A percentile compares a stretch with the other conserved stretches of the same genome.
Conservation (phyloP, 805 yeast genomes). For the Saccharomycopsis capsularis region DNA sequence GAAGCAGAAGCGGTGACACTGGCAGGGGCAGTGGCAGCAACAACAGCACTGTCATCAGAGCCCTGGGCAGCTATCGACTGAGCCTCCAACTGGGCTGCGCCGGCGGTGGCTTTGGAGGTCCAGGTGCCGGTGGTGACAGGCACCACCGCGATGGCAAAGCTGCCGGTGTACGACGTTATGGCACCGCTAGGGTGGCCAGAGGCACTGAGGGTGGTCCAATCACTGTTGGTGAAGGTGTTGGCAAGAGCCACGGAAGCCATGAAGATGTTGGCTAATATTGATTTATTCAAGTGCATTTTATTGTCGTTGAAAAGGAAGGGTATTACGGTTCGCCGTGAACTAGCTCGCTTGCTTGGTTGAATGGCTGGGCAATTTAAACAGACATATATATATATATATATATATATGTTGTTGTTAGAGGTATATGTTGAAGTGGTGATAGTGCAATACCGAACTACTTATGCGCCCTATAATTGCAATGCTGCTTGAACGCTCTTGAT, state of each 20-base stretch:
- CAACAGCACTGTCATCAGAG: neutral
- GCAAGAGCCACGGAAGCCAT: slow-evolving; percentile 11
- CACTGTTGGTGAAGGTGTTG: slow-evolving; percentile 2
- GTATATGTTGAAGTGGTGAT: too few relatives aligned
- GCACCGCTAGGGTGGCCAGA: slow-evolving; percentile 33
- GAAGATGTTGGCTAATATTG: neutral
- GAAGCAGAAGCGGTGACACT: slow-evolving; percentile 1
- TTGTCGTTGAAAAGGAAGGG: too few relatives aligned
- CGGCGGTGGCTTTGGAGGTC: slow-evolving; percentile 23
- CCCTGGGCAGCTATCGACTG: slow-evolving; percentile 6
- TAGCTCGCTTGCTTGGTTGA: too few relatives aligned
- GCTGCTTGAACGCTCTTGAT: too few relatives aligned
- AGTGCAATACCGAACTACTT: too few relatives aligned
- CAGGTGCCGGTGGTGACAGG: slow-evolving; percentile 29
- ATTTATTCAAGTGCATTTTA: slow-evolving; percentile 7
- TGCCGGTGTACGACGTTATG: slow-evolving; percentile 30
- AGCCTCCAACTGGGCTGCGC: slow-evolving; percentile 20
- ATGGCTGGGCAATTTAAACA: too few relatives aligned
- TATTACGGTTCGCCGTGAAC: too few relatives aligned
- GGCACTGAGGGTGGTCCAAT: slow-evolving; percentile 38
- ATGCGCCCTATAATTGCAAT: too few relatives aligned
- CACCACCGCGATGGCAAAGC: slow-evolving; percentile 37
- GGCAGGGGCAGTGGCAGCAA: slow-evolving; percentile 1
- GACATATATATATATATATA: too few relatives aligned
- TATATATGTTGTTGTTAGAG: too few relatives aligned